These are phyloP conservation scores for Elymus sibiricus DNA, from an alignment of 176 grass and related monocot genomes.

Conservation along the genomic window DNA sequence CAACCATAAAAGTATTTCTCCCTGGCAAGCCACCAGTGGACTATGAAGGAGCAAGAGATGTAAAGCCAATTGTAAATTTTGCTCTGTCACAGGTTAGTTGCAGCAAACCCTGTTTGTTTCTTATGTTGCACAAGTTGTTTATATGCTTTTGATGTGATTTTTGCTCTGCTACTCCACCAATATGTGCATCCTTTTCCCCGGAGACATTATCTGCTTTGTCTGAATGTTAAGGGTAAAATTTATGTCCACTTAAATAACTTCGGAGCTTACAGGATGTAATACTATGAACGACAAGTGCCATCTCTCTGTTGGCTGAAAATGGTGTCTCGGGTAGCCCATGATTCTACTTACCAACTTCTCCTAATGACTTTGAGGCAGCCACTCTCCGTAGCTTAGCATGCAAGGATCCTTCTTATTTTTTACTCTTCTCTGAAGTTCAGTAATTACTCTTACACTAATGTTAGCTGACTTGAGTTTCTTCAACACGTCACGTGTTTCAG, in stretches of 20 bases:
- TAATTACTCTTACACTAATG: not conserved
- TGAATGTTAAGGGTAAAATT: too few relatives aligned
- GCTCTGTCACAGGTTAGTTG: slow-evolving; percentile 78
- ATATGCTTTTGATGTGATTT: not conserved
- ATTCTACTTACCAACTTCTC: not conserved
- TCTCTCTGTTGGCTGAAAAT: slow-evolving; percentile 14
- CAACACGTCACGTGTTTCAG: not conserved
- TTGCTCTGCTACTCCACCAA: slow-evolving; percentile 9
- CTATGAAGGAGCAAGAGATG: slow-evolving; percentile 95
- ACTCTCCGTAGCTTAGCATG: not conserved
- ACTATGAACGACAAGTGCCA: not conserved
- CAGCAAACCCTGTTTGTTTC: not conserved
- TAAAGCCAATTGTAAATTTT: slow-evolving; percentile 92
- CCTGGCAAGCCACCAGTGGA: slow-evolving; percentile 94
- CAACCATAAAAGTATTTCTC: slow-evolving; percentile 90
- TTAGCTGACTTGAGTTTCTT: not conserved
- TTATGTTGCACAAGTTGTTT: not conserved
- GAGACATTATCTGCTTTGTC: not conserved
- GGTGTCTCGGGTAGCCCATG: not conserved
- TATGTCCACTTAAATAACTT: too few relatives aligned
- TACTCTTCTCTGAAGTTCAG: not conserved
- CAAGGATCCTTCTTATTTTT: not conserved
- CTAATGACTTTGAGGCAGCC: not conserved
- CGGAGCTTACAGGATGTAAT: not conserved
- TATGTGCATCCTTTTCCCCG: not conserved